Evolutionary conservation across 805 yeast species (phyloP).

Genomic region (Monosporozyma yasuniensis): DNA sequence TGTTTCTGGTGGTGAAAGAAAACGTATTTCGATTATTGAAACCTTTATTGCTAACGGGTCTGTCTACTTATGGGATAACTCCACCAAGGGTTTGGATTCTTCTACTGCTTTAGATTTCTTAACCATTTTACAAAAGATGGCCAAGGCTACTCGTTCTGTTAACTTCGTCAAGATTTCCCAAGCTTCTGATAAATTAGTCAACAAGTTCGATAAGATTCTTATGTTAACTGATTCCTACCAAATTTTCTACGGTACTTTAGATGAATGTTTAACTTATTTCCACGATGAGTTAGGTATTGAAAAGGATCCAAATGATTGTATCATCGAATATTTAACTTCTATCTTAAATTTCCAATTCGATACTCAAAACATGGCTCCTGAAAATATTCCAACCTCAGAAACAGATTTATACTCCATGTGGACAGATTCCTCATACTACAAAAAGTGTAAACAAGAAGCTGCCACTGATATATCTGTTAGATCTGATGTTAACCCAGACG

Average conservation of each 20-base stretch:
- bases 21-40: constrained; percentile 57
- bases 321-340: constrained; percentile 55
- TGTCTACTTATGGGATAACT: constrained; percentile 45
- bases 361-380: constrained; percentile 1
- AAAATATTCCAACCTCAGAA: constrained; percentile 24
- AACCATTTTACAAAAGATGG: constrained; percentile 36
- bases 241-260: constrained; percentile 38
- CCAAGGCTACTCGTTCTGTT: constrained; percentile 33
- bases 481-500: constrained; percentile 21
- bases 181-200: constrained; percentile 41
- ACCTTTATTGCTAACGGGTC: constrained; percentile 40
- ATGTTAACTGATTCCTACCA: constrained; percentile 41
- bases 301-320: constrained; percentile 49
- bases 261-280: constrained; percentile 40
- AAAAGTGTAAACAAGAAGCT: constrained; percentile 13
- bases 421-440: constrained; percentile 24
- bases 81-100: constrained; percentile 44
- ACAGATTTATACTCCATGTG: constrained; percentile 39
- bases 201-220: constrained; percentile 40
- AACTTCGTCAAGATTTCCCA: constrained; percentile 42
- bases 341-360: constrained; percentile 36
- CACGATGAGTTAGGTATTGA: constrained; percentile 38
- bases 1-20: constrained; percentile 61
- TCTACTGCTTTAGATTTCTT: constrained; percentile 42
- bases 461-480: constrained; percentile 22